These are phyloP conservation scores for Auricularia cornea DNA, from an alignment of 768 basidiomycete species.

Conservation along the genomic window DNA sequence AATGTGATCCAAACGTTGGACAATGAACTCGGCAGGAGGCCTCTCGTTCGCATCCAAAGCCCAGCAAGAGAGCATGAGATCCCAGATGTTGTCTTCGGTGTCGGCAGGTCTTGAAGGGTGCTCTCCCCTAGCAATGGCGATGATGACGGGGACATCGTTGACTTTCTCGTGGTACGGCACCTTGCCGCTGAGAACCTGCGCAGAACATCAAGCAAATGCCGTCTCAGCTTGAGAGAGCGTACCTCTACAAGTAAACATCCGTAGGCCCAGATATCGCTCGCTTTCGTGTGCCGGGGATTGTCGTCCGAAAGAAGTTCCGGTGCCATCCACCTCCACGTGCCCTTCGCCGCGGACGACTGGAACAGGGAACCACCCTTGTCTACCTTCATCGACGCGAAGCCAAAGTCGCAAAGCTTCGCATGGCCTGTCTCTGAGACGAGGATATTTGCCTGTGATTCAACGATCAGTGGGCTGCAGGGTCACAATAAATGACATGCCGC, in stretches of 20 bases:
- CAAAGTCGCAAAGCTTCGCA: neutral
- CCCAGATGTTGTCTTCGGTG: too few species aligned
- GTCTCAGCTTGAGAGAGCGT: too few species aligned
- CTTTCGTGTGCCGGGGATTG: neutral
- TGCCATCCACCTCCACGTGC: conserved; percentile 1
- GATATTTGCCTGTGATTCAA: neutral
- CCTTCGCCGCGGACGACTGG: neutral
- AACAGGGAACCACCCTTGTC: neutral
- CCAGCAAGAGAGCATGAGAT: too few species aligned
- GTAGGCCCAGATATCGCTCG: conserved; percentile 1
- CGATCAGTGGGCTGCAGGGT: too few species aligned
- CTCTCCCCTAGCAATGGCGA: neutral
- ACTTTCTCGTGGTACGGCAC: neutral
- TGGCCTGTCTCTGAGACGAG: neutral
- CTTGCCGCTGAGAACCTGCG: neutral
- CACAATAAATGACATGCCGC: too few species aligned
- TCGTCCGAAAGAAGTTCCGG: neutral
- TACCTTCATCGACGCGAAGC: neutral
- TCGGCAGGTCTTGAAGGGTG: neutral
- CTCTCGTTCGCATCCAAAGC: too few species aligned
- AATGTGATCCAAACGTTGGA: too few species aligned
- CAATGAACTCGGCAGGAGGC: too few species aligned
- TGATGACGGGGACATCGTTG: neutral
- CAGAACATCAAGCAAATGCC: too few species aligned
- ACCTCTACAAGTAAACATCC: neutral